These are phyloP conservation scores for Triadica sebifera DNA, from an alignment of 345 rosid genomes.

Conservation along the genomic window DNA sequence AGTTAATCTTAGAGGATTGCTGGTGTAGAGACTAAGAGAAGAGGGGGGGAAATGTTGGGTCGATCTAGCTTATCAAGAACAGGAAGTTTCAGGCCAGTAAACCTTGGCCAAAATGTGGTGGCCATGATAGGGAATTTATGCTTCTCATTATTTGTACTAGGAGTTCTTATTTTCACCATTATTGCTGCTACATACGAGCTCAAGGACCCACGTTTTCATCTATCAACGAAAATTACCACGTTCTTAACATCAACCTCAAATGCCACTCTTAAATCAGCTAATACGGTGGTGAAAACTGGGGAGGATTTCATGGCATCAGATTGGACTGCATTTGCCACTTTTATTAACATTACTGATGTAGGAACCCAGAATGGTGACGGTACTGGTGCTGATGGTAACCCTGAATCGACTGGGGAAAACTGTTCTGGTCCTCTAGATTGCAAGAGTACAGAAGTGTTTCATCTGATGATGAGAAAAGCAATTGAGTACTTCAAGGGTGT, in stretches of 20 bases:
- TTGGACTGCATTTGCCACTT: conserved; percentile 60
- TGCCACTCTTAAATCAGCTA: conserved; percentile 73
- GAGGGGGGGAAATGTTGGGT: conserved; percentile 10
- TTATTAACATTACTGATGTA: conserved; percentile 65
- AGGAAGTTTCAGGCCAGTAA: conserved; percentile 74
- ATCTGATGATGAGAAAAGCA: conserved; percentile 75
- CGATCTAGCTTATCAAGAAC: conserved; percentile 48
- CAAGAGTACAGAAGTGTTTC: conserved; percentile 77
- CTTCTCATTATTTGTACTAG: conserved; percentile 73
- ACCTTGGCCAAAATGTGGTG: conserved; percentile 66
- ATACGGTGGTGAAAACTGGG: conserved; percentile 69
- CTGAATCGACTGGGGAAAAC: conserved; percentile 13
- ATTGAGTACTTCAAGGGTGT: conserved; percentile 78
- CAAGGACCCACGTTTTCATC: conserved; percentile 75
- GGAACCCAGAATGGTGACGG: conserved; percentile 23
- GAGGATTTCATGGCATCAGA: conserved; percentile 82
- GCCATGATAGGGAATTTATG: conserved; percentile 81
- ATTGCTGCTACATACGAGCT: conserved; percentile 93
- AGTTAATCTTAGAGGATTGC: conserved; percentile 7
- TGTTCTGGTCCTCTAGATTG: conserved; percentile 75
- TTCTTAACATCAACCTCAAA: conserved; percentile 74
- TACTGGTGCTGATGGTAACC: too few relatives aligned
- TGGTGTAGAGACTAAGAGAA: neutral
- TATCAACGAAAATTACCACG: conserved; percentile 65
- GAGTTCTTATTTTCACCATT: conserved; percentile 79